Evolutionary conservation across 495 filamentous ascomycete genomes (phyloP), one percentile per base, ranked within the genome.

Genomic region (Aspergillus bridgeri): DNA sequence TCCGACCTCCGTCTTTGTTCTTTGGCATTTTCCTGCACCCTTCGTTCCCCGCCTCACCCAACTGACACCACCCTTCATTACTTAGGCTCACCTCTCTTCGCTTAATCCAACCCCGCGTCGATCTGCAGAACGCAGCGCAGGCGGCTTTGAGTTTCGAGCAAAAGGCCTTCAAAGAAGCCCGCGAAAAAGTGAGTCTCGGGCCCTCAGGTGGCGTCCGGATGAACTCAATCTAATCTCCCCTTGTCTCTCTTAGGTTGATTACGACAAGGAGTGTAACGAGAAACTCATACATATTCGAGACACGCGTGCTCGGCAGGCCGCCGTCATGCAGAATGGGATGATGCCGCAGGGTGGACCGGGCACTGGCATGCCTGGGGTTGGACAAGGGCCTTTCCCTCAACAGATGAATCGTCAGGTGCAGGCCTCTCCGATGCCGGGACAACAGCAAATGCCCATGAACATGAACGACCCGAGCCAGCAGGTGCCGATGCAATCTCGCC

Each of bases 371-470:
- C 55, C 64, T 27, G 69, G 70, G n/a, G 65, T 67, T 5, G 72
- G 69, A 54, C 78, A 76, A 53, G 65, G 67, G 13, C 70, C 62
- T 23, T 83, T 84, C 51, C 72, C 77, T 6, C 77, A 75, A 15
- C 83, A 83, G 46, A 70, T 85, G 62, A 81, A 78, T 53, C 75
- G 72, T 8, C 77, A 61, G 27, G 76, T 85, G 73, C 81, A 83
- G 57, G 62, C 79, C 0, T 82, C 81, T 7, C 78, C 77, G 3
- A 72, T 83, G 42, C 70, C 77, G 3, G 69, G 65, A 33, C 77
- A 74, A 52, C 74, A 75, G 47, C 71, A 69, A 23, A 73, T 76
- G 69, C 59, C 62, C 33, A 78, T 77, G 76, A 75, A 72, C 19
- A 78, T 79, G 68, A 78, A 75, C 50, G 70, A 73, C 20, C 66